Evolutionary conservation across 306 rosid species (phyloP).

Genomic region (Glycine soja): DNA sequence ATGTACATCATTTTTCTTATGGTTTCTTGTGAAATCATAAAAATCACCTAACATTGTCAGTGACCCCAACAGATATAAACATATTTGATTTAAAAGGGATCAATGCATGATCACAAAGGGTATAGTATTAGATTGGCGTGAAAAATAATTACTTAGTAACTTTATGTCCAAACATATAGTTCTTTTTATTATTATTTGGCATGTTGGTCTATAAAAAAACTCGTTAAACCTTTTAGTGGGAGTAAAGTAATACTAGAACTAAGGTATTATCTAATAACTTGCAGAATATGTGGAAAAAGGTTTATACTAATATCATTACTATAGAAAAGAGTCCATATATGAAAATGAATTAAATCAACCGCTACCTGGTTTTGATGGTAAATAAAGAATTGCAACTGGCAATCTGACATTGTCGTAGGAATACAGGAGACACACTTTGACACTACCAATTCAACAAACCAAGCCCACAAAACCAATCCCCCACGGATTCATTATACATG

Average conservation of each 20-base stretch:
- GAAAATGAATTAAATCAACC: slow-evolving; percentile 24
- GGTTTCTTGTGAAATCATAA: not conserved
- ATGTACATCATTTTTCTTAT: not conserved
- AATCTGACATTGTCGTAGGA: slow-evolving; percentile 8
- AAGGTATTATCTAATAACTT: not conserved
- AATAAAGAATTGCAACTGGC: not conserved
- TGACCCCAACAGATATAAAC: slow-evolving; percentile 22
- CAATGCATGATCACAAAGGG: slow-evolving; percentile 9
- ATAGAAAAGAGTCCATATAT: not conserved
- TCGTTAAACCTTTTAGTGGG: not conserved
- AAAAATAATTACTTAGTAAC: slow-evolving; percentile 5
- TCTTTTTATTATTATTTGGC: not conserved
- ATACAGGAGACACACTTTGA: not conserved
- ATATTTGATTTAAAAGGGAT: not conserved
- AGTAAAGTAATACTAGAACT: not conserved
- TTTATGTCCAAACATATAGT: not conserved
- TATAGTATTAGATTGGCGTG: slow-evolving; percentile 1
- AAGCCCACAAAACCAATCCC: slow-evolving; percentile 36
- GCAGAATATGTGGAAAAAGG: not conserved
- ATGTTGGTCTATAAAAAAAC: not conserved
- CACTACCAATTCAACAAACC: slow-evolving; percentile 29
- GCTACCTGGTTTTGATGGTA: not conserved
- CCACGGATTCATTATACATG: slow-evolving; percentile 7
- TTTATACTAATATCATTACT: not conserved
- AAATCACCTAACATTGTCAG: slow-evolving; percentile 39